Evolutionary conservation across 140 eudicot genomes (phyloP).

Genomic region (Cichorium intybus): DNA sequence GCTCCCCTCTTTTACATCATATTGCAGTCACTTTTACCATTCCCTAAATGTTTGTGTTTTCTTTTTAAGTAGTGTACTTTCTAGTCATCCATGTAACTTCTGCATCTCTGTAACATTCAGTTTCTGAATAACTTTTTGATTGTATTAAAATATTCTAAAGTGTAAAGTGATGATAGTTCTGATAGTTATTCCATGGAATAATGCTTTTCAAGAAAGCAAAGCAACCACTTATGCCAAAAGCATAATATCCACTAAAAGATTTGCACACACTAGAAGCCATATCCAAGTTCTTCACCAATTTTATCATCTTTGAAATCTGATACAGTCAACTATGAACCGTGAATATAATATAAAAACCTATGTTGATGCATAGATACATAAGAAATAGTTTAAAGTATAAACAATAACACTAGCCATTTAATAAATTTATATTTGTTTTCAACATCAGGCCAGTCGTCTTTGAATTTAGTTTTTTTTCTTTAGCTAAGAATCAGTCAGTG

Average conservation of each 20-base stretch:
- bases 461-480: neutral
- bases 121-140: conserved; percentile 26
- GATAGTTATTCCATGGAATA: conserved; percentile 26
- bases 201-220: conserved; percentile 21
- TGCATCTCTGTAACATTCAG: conserved; percentile 10
- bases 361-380: neutral
- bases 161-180: conserved; percentile 31
- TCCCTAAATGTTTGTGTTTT: conserved; percentile 1
- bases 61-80: conserved; percentile 1
- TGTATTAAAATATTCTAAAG: conserved; percentile 28
- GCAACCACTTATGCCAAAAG: conserved; percentile 28
- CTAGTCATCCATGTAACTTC: conserved; percentile 17
- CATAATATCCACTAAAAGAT: conserved; percentile 22
- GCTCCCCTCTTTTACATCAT: conserved; percentile 5
- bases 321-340: neutral
- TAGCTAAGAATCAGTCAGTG: neutral
- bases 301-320: neutral
- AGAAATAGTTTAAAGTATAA: neutral
- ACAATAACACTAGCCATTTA: conserved; percentile 10
- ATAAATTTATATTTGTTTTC: neutral
- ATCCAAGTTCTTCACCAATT: neutral
- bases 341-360: neutral
- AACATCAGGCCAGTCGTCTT: conserved; percentile 10
- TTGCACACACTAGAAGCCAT: conserved; percentile 2
- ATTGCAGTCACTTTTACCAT: neutral